phyloP scores from a whole-genome alignment of 345 rosid species.

The Aegle marmelos region DNA sequence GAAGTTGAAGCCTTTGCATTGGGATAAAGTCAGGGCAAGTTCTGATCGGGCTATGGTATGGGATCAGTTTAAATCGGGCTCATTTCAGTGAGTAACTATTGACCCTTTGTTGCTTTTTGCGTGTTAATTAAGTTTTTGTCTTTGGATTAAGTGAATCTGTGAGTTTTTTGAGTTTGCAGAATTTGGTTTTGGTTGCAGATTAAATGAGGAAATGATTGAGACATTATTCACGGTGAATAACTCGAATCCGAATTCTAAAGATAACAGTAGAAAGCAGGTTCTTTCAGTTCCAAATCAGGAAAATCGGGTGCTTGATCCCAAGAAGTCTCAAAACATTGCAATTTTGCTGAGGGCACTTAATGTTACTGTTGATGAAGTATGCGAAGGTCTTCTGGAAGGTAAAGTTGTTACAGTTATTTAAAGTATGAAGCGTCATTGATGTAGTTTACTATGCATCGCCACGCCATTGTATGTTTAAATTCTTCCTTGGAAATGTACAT shows the following conservation, averaged over 20 bases:
- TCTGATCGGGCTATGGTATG: slow-evolving; percentile 92
- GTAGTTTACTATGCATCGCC: neutral
- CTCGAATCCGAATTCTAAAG: slow-evolving; percentile 45
- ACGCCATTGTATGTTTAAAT: neutral
- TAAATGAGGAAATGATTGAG: slow-evolving; percentile 98
- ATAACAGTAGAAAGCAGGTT: slow-evolving; percentile 30
- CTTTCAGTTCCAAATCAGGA: slow-evolving; percentile 43
- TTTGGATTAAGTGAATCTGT: neutral
- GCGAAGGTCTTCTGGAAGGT: slow-evolving; percentile 94
- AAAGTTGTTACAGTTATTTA: slow-evolving; percentile 6
- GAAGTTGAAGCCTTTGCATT: slow-evolving; percentile 86
- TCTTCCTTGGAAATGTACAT: neutral
- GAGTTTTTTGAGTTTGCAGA: slow-evolving; percentile 10
- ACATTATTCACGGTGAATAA: slow-evolving; percentile 69
- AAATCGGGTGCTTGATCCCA: slow-evolving; percentile 78
- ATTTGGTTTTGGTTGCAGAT: slow-evolving; percentile 43
- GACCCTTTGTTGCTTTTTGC: neutral
- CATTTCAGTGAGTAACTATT: slow-evolving; percentile 72
- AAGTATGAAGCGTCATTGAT: neutral
- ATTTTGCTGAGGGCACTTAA: slow-evolving; percentile 91
- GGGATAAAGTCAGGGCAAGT: slow-evolving; percentile 98
- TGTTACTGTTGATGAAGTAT: slow-evolving; percentile 88
- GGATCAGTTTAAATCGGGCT: slow-evolving; percentile 90
- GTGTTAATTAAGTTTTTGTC: neutral
- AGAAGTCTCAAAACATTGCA: slow-evolving; percentile 89